phyloP scores from a whole-genome alignment of 129 eudicot genomes.

The Glebionis coronaria region DNA sequence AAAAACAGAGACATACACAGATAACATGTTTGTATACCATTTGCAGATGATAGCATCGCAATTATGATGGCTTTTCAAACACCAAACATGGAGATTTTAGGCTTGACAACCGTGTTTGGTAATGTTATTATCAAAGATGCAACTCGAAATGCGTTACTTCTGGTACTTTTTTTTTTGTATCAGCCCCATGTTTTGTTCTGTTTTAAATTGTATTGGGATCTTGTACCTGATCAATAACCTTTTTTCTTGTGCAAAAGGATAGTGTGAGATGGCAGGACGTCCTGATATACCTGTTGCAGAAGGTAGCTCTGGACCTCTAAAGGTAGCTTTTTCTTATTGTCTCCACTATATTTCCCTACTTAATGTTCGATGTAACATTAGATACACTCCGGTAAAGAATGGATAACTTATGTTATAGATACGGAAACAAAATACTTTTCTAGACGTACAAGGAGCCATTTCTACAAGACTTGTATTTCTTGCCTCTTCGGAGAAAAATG shows the following conservation, averaged over 20 bases:
- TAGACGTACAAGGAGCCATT: too few species aligned
- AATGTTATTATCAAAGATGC: constrained; percentile 79
- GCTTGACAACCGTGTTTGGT: constrained; percentile 79
- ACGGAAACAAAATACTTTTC: too few species aligned
- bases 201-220: constrained; percentile 19
- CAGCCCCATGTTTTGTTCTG: background rate
- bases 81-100: constrained; percentile 67
- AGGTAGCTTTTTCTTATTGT: constrained; percentile 40
- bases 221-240: constrained; percentile 40
- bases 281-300: constrained; percentile 83
- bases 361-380: background rate
- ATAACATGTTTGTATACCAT: background rate
- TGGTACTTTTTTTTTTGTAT: constrained; percentile 48
- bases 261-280: constrained; percentile 99
- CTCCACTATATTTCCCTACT: background rate
- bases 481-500: too few species aligned
- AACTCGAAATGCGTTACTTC: constrained; percentile 74
- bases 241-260: constrained; percentile 66
- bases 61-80: constrained; percentile 88
- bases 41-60: constrained; percentile 89
- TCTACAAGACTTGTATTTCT: too few species aligned
- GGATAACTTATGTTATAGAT: background rate
- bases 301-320: constrained; percentile 73
- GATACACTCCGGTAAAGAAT: background rate
- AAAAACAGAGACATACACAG: too few species aligned